Percentiles rank a stretch among this genome's conserved stretches.
Evolutionary conservation across 768 basidiomycete genomes (phyloP).

Genomic region (Xerocomus spinulosus): DNA sequence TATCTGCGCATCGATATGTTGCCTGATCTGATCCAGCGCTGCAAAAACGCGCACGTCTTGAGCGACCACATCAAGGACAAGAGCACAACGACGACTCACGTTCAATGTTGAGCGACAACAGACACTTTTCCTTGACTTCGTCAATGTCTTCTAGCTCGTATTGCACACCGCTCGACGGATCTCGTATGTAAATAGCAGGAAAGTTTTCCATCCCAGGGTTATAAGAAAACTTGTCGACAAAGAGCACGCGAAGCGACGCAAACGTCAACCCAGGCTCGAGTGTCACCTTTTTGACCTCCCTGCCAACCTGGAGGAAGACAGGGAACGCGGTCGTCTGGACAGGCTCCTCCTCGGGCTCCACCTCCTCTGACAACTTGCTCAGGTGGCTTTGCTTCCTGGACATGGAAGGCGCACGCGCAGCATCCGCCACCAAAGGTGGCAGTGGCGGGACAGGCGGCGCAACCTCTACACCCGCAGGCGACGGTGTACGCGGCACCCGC

Average conservation of each 20-base stretch:
- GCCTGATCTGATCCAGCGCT: slow-evolving; percentile 98
- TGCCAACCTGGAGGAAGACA: slow-evolving; percentile 85
- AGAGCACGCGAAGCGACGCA: slow-evolving; percentile 74
- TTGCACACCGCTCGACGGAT: slow-evolving; percentile 86
- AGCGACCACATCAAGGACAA: slow-evolving; percentile 3
- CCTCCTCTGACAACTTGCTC: slow-evolving; percentile 17
- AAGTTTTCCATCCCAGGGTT: slow-evolving; percentile 91
- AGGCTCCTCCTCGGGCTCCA: slow-evolving; percentile 20
- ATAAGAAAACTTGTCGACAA: slow-evolving; percentile 93
- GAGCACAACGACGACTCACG: slow-evolving; percentile 55
- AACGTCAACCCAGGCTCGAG: slow-evolving; percentile 71
- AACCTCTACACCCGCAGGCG: slow-evolving; percentile 18
- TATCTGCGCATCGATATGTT: slow-evolving; percentile 94
- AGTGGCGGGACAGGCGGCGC: slow-evolving; percentile 44
- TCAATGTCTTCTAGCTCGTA: slow-evolving; percentile 95
- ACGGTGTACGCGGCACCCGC: slow-evolving; percentile 37
- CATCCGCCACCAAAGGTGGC: slow-evolving; percentile 45
- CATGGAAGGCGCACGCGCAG: slow-evolving; percentile 14
- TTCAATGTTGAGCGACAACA: slow-evolving; percentile 93
- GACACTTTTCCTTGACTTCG: slow-evolving; percentile 83
- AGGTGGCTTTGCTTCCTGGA: slow-evolving; percentile 1
- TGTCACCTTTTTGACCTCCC: slow-evolving; percentile 83
- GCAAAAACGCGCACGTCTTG: slow-evolving; percentile 4
- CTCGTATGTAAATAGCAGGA: slow-evolving; percentile 92
- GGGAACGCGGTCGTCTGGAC: slow-evolving; percentile 38